Conservation (phyloP, 495 filamentous ascomycete genomes). For the Daldinia loculata region DNA sequence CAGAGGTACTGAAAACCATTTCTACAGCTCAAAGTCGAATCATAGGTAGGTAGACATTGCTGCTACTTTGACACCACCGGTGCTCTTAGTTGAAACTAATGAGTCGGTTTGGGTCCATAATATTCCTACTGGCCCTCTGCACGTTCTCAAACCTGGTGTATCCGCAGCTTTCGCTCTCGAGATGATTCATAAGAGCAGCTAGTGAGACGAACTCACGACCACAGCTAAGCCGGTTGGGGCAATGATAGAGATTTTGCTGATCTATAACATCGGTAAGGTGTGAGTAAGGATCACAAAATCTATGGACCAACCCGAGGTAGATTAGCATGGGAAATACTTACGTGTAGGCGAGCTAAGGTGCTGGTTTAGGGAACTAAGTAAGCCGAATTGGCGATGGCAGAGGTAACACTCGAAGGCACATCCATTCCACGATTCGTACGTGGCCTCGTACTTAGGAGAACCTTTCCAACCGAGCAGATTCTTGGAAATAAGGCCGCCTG, state of each 20-base stretch:
- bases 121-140: not conserved
- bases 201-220: conserved; percentile 55
- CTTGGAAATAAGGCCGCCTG: conserved; percentile 24
- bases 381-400: not conserved
- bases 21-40: not conserved
- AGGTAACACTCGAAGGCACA: not conserved
- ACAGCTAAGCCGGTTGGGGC: not conserved
- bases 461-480: not conserved
- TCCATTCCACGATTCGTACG: not conserved
- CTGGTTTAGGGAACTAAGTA: not conserved
- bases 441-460: not conserved
- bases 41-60: not conserved
- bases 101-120: not conserved
- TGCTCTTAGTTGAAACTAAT: not conserved
- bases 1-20: not conserved
- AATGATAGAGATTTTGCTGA: not conserved
- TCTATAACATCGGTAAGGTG: not conserved
- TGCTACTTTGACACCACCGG: not conserved
- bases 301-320: not conserved
- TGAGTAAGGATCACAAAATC: not conserved
- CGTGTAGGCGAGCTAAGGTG: not conserved
- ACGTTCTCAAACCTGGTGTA: conserved; percentile 58
- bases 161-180: conserved; percentile 64
- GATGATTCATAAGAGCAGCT: conserved; percentile 61
- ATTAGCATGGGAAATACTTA: not conserved